Conservation (phyloP, 345 rosid genomes). For the Pistacia vera region DNA sequence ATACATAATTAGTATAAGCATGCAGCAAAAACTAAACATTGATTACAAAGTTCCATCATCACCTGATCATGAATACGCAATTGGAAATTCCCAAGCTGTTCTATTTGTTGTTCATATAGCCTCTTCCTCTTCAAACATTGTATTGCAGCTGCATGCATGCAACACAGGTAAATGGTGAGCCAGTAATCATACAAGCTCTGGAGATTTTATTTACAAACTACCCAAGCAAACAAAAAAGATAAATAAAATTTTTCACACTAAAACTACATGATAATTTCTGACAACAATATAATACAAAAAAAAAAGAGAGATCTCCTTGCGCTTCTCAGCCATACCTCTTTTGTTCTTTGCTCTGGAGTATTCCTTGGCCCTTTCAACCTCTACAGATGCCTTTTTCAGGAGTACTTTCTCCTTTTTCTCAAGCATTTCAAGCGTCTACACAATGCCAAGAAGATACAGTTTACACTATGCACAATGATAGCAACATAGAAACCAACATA, state of each 20-base stretch:
- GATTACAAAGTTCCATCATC: slow-evolving; percentile 12
- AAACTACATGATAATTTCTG: not conserved
- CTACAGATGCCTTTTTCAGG: slow-evolving; percentile 60
- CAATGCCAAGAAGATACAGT: not conserved
- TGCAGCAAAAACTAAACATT: not conserved
- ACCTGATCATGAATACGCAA: slow-evolving; percentile 89
- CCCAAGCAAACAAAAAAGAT: not conserved
- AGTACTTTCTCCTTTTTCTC: slow-evolving; percentile 94
- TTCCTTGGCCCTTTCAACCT: slow-evolving; percentile 76
- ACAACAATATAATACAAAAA: not conserved
- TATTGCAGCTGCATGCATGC: slow-evolving; percentile 71
- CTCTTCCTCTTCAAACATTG: slow-evolving; percentile 93
- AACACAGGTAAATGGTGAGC: slow-evolving; percentile 4
- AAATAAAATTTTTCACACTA: not conserved
- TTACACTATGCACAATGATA: not conserved
- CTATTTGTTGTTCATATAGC: slow-evolving; percentile 80
- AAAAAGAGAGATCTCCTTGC: not conserved
- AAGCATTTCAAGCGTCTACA: slow-evolving; percentile 85
- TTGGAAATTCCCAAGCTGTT: slow-evolving; percentile 86
- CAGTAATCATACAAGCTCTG: not conserved
- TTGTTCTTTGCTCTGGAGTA: slow-evolving; percentile 61
- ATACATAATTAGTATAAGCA: not conserved
- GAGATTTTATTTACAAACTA: not conserved
- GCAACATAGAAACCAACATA: not conserved
- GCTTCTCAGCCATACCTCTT: slow-evolving; percentile 45